Percentiles rank a stretch among this genome's conserved stretches.
phyloP scores from a whole-genome alignment of 345 rosid genomes.

The Gossypium herbaceum region DNA sequence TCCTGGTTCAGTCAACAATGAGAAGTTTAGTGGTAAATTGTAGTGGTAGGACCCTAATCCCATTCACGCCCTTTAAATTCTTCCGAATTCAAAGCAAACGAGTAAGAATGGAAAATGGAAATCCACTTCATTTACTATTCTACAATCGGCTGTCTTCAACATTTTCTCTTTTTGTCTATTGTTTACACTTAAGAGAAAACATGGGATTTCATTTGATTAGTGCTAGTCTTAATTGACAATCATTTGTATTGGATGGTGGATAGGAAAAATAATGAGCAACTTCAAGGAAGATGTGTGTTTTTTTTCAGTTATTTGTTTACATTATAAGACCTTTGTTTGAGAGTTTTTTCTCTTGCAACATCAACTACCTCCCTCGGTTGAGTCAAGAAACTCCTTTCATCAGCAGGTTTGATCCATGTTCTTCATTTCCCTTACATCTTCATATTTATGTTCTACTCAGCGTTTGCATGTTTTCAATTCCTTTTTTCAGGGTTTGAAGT shows the following conservation, averaged over 20 bases:
- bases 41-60: slow-evolving; percentile 9
- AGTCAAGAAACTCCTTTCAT: background rate
- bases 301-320: background rate
- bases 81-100: slow-evolving; percentile 1
- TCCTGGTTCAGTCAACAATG: background rate
- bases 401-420: background rate
- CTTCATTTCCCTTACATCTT: background rate
- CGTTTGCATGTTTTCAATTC: background rate
- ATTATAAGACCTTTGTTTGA: slow-evolving; percentile 6
- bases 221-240: slow-evolving; percentile 1
- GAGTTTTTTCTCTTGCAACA: background rate
- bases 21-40: background rate
- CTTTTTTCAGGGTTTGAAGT: slow-evolving; percentile 1
- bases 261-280: background rate
- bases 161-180: background rate
- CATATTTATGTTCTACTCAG: background rate
- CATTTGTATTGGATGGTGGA: background rate
- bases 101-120: background rate
- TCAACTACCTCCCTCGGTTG: background rate
- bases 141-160: background rate
- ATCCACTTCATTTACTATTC: background rate
- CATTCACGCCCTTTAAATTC: background rate
- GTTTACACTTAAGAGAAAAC: slow-evolving; percentile 1
- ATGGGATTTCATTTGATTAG: background rate
- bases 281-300: background rate